These are phyloP conservation scores for Saturnispora dispora DNA, from an alignment of 805 yeast species.

Conservation along the genomic window DNA sequence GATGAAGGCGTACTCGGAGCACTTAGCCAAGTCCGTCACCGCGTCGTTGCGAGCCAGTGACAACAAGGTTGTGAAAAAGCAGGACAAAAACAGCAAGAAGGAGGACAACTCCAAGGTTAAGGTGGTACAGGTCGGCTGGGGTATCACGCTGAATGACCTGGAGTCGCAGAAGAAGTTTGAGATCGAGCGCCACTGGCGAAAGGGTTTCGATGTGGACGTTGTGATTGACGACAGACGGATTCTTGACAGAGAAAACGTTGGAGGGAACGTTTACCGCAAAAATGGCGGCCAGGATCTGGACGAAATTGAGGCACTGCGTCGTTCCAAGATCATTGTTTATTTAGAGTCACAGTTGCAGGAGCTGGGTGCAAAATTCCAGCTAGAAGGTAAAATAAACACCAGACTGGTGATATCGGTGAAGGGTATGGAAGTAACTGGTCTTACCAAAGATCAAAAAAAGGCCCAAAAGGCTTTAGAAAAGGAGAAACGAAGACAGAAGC, in stretches of 20 bases:
- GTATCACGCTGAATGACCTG: slow-evolving; percentile 44
- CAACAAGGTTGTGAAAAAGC: slow-evolving; percentile 13
- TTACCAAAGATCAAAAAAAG: slow-evolving; percentile 21
- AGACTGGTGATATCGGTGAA: slow-evolving; percentile 16
- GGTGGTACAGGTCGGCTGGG: slow-evolving; percentile 45
- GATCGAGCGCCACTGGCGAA: slow-evolving; percentile 34
- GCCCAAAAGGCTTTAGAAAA: slow-evolving; percentile 27
- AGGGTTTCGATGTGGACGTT: slow-evolving; percentile 34
- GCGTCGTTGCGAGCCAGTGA: slow-evolving; percentile 11
- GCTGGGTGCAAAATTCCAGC: slow-evolving; percentile 20
- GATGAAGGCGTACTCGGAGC: slow-evolving; percentile 23
- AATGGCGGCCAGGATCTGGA: slow-evolving; percentile 12
- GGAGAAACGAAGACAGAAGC: slow-evolving; percentile 29
- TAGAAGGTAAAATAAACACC: slow-evolving; percentile 16
- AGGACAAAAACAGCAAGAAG: slow-evolving; percentile 7
- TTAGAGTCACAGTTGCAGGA: slow-evolving; percentile 20
- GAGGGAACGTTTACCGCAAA: background rate
- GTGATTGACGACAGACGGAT: slow-evolving; percentile 33
- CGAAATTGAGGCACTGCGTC: slow-evolving; percentile 27
- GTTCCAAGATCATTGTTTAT: slow-evolving; percentile 27
- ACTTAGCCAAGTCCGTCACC: slow-evolving; percentile 18
- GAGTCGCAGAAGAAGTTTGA: slow-evolving; percentile 45
- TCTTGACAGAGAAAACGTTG: slow-evolving; percentile 15
- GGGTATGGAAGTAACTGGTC: slow-evolving; percentile 9
- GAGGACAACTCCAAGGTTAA: slow-evolving; percentile 21